phyloP scores from a whole-genome alignment of 2,329 filamentous ascomycete genomes.

The Leptographium lundbergii region DNA sequence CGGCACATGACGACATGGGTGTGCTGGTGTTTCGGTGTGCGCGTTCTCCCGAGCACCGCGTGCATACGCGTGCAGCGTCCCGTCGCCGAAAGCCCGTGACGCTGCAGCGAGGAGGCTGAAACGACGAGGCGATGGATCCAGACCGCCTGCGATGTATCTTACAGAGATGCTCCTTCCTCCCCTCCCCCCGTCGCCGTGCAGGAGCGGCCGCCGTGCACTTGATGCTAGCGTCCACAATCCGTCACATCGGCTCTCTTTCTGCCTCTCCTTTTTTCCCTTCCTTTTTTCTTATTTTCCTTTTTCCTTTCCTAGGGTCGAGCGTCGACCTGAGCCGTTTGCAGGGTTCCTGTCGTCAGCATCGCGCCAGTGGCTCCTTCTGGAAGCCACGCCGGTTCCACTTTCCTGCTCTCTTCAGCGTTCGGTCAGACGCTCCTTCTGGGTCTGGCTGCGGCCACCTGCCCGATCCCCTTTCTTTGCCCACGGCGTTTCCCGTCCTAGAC shows the following conservation, averaged over 20 bases:
- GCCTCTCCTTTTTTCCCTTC: neutral
- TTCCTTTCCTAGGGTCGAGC: no score
- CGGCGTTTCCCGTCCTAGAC: no score
- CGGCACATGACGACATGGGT: neutral
- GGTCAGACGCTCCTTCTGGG: neutral
- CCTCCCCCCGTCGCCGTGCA: no score
- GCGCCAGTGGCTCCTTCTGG: neutral
- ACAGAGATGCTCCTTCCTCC: no score
- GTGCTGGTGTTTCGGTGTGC: neutral
- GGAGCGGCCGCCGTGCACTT: neutral
- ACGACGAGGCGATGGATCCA: no score
- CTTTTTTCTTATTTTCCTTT: neutral
- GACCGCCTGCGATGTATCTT: no score
- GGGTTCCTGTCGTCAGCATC: neutral
- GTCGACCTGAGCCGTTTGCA: neutral
- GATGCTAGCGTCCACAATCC: neutral
- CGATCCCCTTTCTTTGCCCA: neutral
- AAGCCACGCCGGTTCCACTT: neutral
- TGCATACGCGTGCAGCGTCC: no score
- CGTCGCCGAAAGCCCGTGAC: no score
- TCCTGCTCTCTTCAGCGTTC: neutral
- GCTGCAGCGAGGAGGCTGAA: no score
- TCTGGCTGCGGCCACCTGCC: neutral
- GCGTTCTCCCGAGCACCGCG: no score
- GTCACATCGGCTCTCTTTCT: neutral